Evolutionary conservation across 805 yeast genomes (phyloP).

Genomic region (Schwanniomyces polymorphus): DNA sequence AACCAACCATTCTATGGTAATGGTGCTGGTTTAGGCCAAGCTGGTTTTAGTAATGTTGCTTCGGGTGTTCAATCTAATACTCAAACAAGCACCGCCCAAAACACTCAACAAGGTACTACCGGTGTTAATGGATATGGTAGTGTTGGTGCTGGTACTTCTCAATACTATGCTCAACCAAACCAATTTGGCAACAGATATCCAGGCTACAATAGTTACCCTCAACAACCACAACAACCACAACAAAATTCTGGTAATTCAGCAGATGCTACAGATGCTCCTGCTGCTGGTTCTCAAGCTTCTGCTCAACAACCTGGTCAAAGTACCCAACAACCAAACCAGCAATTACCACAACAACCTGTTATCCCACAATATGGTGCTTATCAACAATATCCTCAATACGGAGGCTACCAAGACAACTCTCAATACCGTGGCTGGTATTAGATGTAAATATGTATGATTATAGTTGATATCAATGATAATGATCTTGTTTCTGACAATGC

Average conservation of each 20-base stretch:
- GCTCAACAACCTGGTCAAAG: conserved; percentile 13
- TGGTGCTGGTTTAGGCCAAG: conserved; percentile 27
- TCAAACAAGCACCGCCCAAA: conserved; percentile 14
- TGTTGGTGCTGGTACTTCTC: conserved; percentile 14
- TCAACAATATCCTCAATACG: conserved; percentile 49
- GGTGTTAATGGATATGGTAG: conserved; percentile 6
- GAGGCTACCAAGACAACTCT: conserved; percentile 41
- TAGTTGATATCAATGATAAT: conserved; percentile 4
- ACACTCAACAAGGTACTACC: conserved; percentile 12
- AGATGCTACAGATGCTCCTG: conserved; percentile 14
- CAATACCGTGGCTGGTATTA: conserved; percentile 49
- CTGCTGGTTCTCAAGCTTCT: conserved; percentile 10
- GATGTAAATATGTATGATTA: conserved; percentile 6
- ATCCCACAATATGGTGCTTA: conserved; percentile 46
- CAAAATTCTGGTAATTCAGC: conserved; percentile 10
- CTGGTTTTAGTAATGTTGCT: conserved; percentile 15
- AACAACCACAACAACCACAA: conserved; percentile 11
- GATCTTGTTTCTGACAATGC: not conserved
- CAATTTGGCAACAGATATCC: conserved; percentile 32
- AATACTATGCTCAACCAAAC: conserved; percentile 27
- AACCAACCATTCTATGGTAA: conserved; percentile 41
- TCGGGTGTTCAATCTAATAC: conserved; percentile 13
- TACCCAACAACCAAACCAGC: conserved; percentile 24
- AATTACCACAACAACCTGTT: conserved; percentile 35
- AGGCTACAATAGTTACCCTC: conserved; percentile 29